Base-by-base conservation (phyloP, 208 protist species). In the Wallacemonas sp. region DNA sequence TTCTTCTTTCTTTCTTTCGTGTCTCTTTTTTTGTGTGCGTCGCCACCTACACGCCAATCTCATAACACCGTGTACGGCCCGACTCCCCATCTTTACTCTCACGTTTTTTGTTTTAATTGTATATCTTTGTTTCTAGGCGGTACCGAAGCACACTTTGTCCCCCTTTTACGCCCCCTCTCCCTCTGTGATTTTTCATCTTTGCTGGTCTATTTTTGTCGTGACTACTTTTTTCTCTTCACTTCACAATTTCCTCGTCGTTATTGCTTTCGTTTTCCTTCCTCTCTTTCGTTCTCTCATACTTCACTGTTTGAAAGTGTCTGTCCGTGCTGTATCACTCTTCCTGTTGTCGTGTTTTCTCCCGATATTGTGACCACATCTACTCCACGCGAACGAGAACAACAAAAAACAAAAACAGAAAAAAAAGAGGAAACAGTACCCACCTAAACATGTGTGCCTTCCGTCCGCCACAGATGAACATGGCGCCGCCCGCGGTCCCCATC, bases 41-140 rank as follows among this genome's bases (percentile, higher is more conserved):
- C 18, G 5, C 42, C n/a, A n/a, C n/a, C n/a, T n/a, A n/a, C n/a
- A n/a, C n/a, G n/a, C n/a, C n/a, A n/a, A n/a, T n/a, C n/a, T n/a
- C n/a, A n/a, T n/a, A n/a, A n/a, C n/a, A n/a, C n/a, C n/a, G n/a
- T n/a, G n/a, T n/a, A n/a, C n/a, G n/a, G n/a, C n/a, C n/a, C n/a
- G n/a, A n/a, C n/a, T n/a, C n/a, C n/a, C n/a, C n/a, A n/a, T n/a
- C n/a, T n/a, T n/a, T n/a, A 48, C 42, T 48, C 1, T 20, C 32
- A 63, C 7, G 7, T 49, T 44, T 18, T 31, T 63, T 55, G 25
- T 16, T 33, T 57, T 36, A 25, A 44, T 64, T 71, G 44, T 57
- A 52, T 42, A 1, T 3, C 31, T 59, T 45, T 44, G 5, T 38
- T 63, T 52, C n/a, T n/a, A n/a, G n/a, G n/a, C n/a, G n/a, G n/a